Percentiles rank a stretch among this genome's conserved stretches.
phyloP scores from a whole-genome alignment of 2,329 filamentous ascomycete genomes.

The Pleoardoris graminearum region DNA sequence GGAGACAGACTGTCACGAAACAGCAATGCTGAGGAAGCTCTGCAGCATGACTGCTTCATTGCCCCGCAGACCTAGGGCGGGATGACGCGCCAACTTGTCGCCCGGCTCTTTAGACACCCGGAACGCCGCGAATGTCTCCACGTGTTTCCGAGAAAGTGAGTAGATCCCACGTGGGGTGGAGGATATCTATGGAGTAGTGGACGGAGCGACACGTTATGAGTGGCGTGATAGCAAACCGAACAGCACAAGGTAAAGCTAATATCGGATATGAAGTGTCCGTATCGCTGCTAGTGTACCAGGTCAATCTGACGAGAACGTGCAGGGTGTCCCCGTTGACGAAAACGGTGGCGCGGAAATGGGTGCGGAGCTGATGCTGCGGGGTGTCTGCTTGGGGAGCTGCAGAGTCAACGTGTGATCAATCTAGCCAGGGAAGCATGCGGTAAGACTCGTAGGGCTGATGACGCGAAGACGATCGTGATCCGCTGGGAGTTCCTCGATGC shows the following conservation, averaged over 20 bases:
- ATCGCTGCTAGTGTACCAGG: not conserved
- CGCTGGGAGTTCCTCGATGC: slow-evolving; percentile 9
- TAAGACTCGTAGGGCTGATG: slow-evolving; percentile 30
- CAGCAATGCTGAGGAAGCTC: slow-evolving; percentile 2
- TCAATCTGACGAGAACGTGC: slow-evolving; percentile 7
- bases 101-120: too few species aligned
- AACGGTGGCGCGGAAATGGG: slow-evolving; percentile 3
- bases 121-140: not conserved
- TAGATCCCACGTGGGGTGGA: slow-evolving; percentile 13
- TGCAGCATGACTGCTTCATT: slow-evolving; percentile 18
- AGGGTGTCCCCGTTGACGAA: not conserved
- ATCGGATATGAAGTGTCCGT: not conserved
- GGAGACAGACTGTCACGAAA: not conserved
- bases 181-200: not conserved
- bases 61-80: slow-evolving; percentile 5
- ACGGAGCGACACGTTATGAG: not conserved
- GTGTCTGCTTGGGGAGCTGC: slow-evolving; percentile 1
- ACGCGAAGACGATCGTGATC: slow-evolving; percentile 23
- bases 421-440: slow-evolving; percentile 13
- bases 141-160: not conserved
- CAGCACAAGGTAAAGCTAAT: not conserved
- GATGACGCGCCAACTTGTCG: slow-evolving; percentile 10
- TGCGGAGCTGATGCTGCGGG: slow-evolving; percentile 10
- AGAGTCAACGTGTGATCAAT: slow-evolving; percentile 10
- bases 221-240: not conserved